Evolutionary conservation across 2,329 filamentous ascomycete species (phyloP), one percentile per base, ranked within the genome.

Genomic region (Penicillium fuscoglaucum): DNA sequence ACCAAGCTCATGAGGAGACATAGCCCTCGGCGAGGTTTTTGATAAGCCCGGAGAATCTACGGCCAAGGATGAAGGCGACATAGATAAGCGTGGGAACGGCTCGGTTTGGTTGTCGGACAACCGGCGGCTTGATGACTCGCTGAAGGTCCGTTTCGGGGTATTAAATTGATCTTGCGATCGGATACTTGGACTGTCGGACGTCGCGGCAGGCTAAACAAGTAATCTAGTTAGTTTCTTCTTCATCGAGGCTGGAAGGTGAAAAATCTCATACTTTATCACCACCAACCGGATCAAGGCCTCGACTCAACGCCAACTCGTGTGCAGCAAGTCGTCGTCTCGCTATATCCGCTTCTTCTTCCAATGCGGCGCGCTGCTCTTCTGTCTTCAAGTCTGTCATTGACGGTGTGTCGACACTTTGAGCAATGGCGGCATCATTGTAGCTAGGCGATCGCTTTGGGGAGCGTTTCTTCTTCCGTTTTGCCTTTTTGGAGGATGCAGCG

Each of bases 291-390:
- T 69, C 63, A 17, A 87, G 68, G 1, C 86, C 86, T 29, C 82
- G 79, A 58, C 79, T 79, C 12, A 80, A 65, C 10, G 86, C 86
- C 21, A 87, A 69, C 45, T 79, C 76, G 35, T 80, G 79, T 3
- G 86, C 86, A 45, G 82, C 82, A 39, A 79, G 74, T 37, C 86
- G 76, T 65, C 80, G 84, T 49, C 78, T 76, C 55, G 80, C 74
- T 28, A 87, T 74, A 39, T 80, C 78, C 4, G 73, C 72, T 67
- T 88, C 86, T 68, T 89, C 84, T 67, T 86, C 76, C 35, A 74
- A 65, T 48, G 77, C 80, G 0, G 81, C 70, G 31, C 74, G 75
- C 24, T 84, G 81, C 68, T 88, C 86, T 72, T 88, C 84, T 35
- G 76, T 77, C 65, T 82, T 81, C 13, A 88, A 68, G 54, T 86